A percentile compares a stretch with the other conserved stretches of the same genome.
Evolutionary conservation across 371 early-diverging fungal genomes (phyloP).

Genomic region (Mucor plumbeus): DNA sequence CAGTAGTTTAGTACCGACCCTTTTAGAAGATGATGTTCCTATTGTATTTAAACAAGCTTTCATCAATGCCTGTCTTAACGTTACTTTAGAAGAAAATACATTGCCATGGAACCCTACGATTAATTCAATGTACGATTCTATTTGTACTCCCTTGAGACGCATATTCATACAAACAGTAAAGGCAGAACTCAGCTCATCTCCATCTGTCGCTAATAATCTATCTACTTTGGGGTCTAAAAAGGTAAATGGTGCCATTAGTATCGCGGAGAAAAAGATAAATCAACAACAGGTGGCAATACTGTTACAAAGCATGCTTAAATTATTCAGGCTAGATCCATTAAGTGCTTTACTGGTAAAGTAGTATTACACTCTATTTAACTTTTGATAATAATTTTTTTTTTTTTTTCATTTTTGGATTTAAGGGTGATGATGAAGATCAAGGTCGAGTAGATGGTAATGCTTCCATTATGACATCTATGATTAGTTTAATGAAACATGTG

Average conservation of each 20-base stretch:
- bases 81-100: constrained; percentile 68
- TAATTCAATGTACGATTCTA: constrained; percentile 61
- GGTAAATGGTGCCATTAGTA: neutral
- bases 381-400: too few species aligned
- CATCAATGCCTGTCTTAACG: constrained; percentile 67
- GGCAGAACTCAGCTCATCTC: constrained; percentile 20
- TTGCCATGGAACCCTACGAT: constrained; percentile 76
- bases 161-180: constrained; percentile 59
- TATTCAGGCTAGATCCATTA: constrained; percentile 35
- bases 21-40: constrained; percentile 65
- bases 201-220: neutral
- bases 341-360: constrained; percentile 30
- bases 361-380: too few species aligned
- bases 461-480: constrained; percentile 57
- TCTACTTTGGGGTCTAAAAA: constrained; percentile 18
- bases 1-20: constrained; percentile 62
- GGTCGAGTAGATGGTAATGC: constrained; percentile 61
- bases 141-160: constrained; percentile 68
- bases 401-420: too few species aligned
- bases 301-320: constrained; percentile 30
- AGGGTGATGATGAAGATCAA: constrained; percentile 23
- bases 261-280: constrained; percentile 1
- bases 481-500: constrained; percentile 60
- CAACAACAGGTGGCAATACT: constrained; percentile 12
- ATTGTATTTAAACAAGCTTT: constrained; percentile 71